Evolutionary conservation across 2,329 filamentous ascomycete species (phyloP), one percentile per base, ranked within the genome.

Genomic region (Chrysoporthe deuterocubensis): DNA sequence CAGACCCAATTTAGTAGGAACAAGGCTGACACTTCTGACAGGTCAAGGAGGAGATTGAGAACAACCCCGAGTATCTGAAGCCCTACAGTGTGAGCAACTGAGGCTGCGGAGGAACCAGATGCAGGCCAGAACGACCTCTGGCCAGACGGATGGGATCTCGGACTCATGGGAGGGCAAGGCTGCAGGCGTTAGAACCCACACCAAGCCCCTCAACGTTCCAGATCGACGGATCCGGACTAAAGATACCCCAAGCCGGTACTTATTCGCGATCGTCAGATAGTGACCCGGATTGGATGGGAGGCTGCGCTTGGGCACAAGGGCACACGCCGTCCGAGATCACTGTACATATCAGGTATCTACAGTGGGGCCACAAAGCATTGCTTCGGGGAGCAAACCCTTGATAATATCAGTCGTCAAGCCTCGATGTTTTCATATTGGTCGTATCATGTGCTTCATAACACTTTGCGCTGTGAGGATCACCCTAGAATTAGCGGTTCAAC

Each of bases 31-130:
- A 21, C 37, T 48, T 16, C 37, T 40, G 50, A 68, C 73, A 97
- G 94, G 89, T 97, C 75, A 97, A 96, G 80, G 96, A 99, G 78
- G 96, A 98, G 78, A 86, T 98, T 64, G 89, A 91, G 71, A 93
- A 90, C 74, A 88, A 97, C 76, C 85, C 90, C 0, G 90, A 94
- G 56, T 98, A 97, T 81, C 85, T 99, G 74, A 88, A 87, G 72
- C 86, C 90, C 50, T 96, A 92, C 78, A 88, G 85, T 72, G 85
- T 89, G 65, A 82, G 79, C 54, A 77, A 78, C 63, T 79, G 80
- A 82, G 62, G 57, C 57, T 59, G 32, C 26, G 14, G 18, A 4
- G 61, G 44, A 8, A 11, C n/a, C 34, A 43, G 42, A 42, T 43
- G n/a, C 42, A 58, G 4, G 8, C 52, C 21, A 46, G 26, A 40